Conservation (phyloP, 257 asterid genomes). For the Verbena officinalis region DNA sequence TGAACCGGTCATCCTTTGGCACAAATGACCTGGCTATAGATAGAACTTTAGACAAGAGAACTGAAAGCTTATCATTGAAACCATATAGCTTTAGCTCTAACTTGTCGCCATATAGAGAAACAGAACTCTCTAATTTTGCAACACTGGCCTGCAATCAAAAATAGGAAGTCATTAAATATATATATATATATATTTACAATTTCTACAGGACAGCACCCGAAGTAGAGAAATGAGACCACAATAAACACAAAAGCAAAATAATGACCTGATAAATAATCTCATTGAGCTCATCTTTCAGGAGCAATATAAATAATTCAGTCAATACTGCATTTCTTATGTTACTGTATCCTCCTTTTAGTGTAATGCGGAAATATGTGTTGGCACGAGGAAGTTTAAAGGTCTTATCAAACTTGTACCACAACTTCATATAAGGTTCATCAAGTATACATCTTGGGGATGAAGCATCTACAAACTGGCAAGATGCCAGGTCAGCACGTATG, state of each 20-base stretch:
- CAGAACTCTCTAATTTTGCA: conserved; percentile 89
- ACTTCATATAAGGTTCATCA: conserved; percentile 74
- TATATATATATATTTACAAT: conserved; percentile 5
- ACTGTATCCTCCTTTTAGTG: conserved; percentile 79
- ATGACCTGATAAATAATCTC: conserved; percentile 94
- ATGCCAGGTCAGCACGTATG: conserved; percentile 55
- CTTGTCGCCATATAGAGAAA: conserved; percentile 86
- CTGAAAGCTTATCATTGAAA: conserved; percentile 92
- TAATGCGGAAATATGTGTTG: conserved; percentile 87
- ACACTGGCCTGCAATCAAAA: conserved; percentile 80
- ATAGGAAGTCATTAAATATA: conserved; percentile 5
- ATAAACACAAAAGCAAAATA: conserved; percentile 26
- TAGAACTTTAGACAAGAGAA: conserved; percentile 78
- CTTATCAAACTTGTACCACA: conserved; percentile 93
- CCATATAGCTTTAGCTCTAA: conserved; percentile 95
- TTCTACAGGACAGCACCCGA: conserved; percentile 10
- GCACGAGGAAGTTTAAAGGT: conserved; percentile 96
- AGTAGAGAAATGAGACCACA: conserved; percentile 24
- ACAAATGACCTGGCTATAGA: conserved; percentile 63
- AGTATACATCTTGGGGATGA: conserved; percentile 74
- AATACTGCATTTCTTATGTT: conserved; percentile 67
- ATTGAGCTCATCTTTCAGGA: conserved; percentile 93
- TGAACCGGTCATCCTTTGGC: conserved; percentile 91
- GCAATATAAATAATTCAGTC: conserved; percentile 81
- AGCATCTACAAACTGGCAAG: conserved; percentile 44